Evolutionary conservation across 164 flowering plant species (phyloP), one percentile per base, ranked within the genome.

Genomic region (Sextonia rubra): DNA sequence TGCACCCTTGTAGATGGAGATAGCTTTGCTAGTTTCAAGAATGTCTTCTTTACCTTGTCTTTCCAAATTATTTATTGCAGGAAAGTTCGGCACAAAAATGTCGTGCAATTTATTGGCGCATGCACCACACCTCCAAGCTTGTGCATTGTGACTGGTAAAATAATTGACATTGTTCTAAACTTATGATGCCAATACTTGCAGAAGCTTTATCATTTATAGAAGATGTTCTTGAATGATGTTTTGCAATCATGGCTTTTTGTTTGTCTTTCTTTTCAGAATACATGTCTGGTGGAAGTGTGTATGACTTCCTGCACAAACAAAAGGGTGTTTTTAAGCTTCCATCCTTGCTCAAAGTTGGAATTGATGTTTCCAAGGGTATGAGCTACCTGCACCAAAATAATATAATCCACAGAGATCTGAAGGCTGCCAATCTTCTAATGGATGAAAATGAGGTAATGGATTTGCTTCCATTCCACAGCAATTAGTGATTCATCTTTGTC

Each of bases 21-120:
- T 52, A 52, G 58, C 58, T 52, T 52, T 52, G 6, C 58, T 20
- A 17, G n/a, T 52, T 52, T 3, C 58, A 15, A 20, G 58, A 12
- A 52, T 37, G 44, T 15, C 49, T 74, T 64, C n/a, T 22, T 58
- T 29, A 23, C n/a, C n/a, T 70, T 29, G 2, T 24, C 26, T 32
- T 3, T 22, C 60, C 23, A 52, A 14, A 47, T 5, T 22, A 18
- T 72, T 22, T 56, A 68, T 79, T 84, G 82, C 89, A 96, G 99
- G 84, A 96, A 96, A 86, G 86, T 96, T 37, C 88, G 99, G 15
- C 99, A 96, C 82, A 96, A 90, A 85, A 93, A 96, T 86, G 99
- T 96, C 67, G 99, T 96, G 73, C 99, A 96, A 80, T 96, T 96
- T 74, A 96, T 96, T 48, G 99, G 98, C 60, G 99, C 99, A 66